Percentiles rank a stretch among this genome's conserved stretches.
phyloP scores from a whole-genome alignment of 1,284 basidiomycete genomes.

The Naganishia cerealis region DNA sequence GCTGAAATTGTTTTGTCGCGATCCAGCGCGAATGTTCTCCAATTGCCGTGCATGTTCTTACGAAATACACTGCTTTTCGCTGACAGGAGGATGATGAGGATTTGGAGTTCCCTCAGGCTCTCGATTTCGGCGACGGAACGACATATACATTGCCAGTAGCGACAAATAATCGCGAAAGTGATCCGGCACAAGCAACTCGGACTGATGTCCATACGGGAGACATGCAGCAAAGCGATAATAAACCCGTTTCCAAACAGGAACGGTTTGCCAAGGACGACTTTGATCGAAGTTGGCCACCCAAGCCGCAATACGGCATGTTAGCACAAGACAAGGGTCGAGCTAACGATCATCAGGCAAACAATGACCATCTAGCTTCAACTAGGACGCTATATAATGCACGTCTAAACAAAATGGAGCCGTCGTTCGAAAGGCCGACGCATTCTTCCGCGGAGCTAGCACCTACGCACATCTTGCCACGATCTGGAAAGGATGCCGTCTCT shows the following conservation, averaged over 20 bases:
- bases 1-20: not conserved
- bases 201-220: slow-evolving; percentile 32
- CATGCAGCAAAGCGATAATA: slow-evolving; percentile 40
- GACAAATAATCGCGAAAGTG: slow-evolving; percentile 44
- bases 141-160: slow-evolving; percentile 73
- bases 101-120: slow-evolving; percentile 85
- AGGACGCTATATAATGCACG: slow-evolving; percentile 84
- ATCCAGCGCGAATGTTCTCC: slow-evolving; percentile 16
- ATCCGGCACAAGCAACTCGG: slow-evolving; percentile 3
- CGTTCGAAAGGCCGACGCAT: slow-evolving; percentile 43
- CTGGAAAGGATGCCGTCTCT: slow-evolving; percentile 5
- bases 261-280: slow-evolving; percentile 69
- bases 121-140: slow-evolving; percentile 88
- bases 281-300: slow-evolving; percentile 84
- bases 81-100: slow-evolving; percentile 62
- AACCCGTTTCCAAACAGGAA: slow-evolving; percentile 48
- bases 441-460: slow-evolving; percentile 8
- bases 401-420: slow-evolving; percentile 74
- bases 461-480: slow-evolving; percentile 26
- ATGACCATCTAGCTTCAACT: slow-evolving; percentile 27
- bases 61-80: not conserved
- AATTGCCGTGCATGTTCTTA: not conserved
- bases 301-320: slow-evolving; percentile 17
- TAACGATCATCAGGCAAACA: slow-evolving; percentile 27
- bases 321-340: slow-evolving; percentile 55